phyloP scores from a whole-genome alignment of 176 grass and related monocot genomes.

The Raddia guianensis region DNA sequence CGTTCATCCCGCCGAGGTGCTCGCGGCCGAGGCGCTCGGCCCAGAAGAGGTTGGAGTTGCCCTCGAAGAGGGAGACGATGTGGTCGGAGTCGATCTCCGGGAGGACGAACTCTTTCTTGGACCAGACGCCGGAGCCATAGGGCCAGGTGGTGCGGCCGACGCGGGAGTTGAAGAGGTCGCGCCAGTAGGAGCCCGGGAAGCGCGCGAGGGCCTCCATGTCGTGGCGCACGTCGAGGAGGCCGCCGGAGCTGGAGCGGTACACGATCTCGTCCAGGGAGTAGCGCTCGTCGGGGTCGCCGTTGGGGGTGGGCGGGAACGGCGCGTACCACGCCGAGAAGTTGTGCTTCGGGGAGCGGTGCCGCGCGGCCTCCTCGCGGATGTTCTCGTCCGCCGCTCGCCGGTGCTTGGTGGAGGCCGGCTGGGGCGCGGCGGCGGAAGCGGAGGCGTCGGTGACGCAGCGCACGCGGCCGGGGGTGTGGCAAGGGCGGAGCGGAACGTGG shows the following conservation, averaged over 20 bases:
- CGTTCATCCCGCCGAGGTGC: conserved; percentile 87
- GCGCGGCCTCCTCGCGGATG: conserved; percentile 85
- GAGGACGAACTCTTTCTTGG: conserved; percentile 98
- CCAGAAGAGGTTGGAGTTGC: conserved; percentile 99
- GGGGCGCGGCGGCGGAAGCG: conserved; percentile 28
- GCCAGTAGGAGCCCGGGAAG: conserved; percentile 83
- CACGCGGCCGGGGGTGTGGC: conserved; percentile 18
- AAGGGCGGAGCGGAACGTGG: conserved; percentile 19
- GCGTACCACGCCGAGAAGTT: conserved; percentile 75
- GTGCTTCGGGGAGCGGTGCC: conserved; percentile 50
- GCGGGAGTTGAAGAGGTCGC: conserved; percentile 85
- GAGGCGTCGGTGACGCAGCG: conserved; percentile 50
- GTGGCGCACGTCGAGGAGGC: conserved; percentile 89
- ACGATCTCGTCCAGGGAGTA: conserved; percentile 98
- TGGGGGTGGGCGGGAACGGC: conserved; percentile 52
- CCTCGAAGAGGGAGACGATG: conserved; percentile 96
- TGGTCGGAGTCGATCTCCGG: conserved; percentile 81
- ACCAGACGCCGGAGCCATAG: conserved; percentile 96
- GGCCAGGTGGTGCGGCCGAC: conserved; percentile 85
- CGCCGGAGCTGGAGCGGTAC: conserved; percentile 79
- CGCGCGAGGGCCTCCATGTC: conserved; percentile 68
- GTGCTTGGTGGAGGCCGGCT: conserved; percentile 40
- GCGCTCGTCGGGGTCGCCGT: conserved; percentile 55
- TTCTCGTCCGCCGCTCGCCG: conserved; percentile 75
- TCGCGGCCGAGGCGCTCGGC: conserved; percentile 86